Base-by-base conservation (phyloP, 2,329 filamentous ascomycete genomes). In the Tolypocladium album region DNA sequence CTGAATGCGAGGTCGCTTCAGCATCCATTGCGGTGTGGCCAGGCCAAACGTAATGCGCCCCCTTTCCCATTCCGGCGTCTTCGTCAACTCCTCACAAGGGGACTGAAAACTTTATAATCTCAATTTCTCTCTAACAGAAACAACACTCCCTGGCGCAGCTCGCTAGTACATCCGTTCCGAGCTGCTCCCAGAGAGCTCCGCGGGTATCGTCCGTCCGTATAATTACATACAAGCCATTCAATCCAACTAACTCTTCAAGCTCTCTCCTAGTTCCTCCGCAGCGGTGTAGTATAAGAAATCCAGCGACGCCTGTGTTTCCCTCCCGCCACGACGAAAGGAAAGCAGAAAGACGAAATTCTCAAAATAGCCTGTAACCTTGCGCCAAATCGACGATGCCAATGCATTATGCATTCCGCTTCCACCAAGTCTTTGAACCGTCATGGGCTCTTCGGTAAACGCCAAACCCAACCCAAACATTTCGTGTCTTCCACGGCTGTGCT, bases 181-280 rank as follows among this genome's bases (percentile, higher is more conserved):
- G 56, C 57, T 56, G 56, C 34, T 55, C 59, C 43, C 31, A 39
- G 57, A 55, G 39, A 59, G 45, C 59, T 45, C 59, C 59, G 40
- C 50, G 61, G 61, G 59, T 62, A 62, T 62, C 59, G 58, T 61
- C 50, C 27, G 9, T 34, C 47, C 27, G 9, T 53, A 53, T 42
- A 61, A 61, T 31, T 59, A 61, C 57, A 62, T 15, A 36, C 50
- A 34, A n/a, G 50, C 47, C 50, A 34, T 36, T 13, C 50, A n/a
- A 53, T 34, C 50, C 50, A 36, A 53, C 31, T 42, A 42, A 55
- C 59, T 38, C 56, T 56, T 60, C 52, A 52, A 13, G 31, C 53
- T 36, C 5, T 50, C 38, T 13, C 31, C 11, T 2, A 40, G 6
- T 22, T 22, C 45, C 39, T 56, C 38, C 55, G 13, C 39, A 31